Percentiles rank a stretch among this genome's conserved stretches.
Evolutionary conservation across 441 rosid genomes (phyloP).

Genomic region (Cnidoscolus chayamansa): DNA sequence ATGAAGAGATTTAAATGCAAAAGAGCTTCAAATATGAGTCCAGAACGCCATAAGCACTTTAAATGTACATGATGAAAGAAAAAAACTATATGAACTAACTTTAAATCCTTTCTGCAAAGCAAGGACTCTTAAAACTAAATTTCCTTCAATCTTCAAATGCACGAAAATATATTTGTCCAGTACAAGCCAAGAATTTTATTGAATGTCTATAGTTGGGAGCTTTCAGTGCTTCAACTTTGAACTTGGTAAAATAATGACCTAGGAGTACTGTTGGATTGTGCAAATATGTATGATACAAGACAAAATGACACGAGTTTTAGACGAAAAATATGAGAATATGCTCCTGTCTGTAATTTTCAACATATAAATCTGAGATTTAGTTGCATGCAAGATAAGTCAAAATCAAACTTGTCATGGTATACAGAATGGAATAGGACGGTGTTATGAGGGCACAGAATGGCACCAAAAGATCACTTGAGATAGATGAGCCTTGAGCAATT

Average conservation of each 20-base stretch:
- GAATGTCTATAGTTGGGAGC: slow-evolving; percentile 9
- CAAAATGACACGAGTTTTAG: background rate
- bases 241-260: slow-evolving; percentile 18
- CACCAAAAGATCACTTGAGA: slow-evolving; percentile 16
- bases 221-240: slow-evolving; percentile 7
- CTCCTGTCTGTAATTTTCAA: slow-evolving; percentile 10
- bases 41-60: background rate
- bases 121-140: background rate
- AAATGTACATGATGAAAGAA: background rate
- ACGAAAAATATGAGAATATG: slow-evolving; percentile 6
- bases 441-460: slow-evolving; percentile 23
- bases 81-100: background rate
- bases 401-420: slow-evolving; percentile 18
- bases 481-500: background rate
- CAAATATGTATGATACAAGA: slow-evolving; percentile 11
- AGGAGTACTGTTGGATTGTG: slow-evolving; percentile 19
- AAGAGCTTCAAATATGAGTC: background rate
- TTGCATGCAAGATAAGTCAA: slow-evolving; percentile 29
- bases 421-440: slow-evolving; percentile 24
- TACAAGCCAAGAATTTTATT: slow-evolving; percentile 11
- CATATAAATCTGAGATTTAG: slow-evolving; percentile 23
- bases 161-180: background rate
- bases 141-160: background rate
- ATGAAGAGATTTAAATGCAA: background rate
- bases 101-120: background rate